Percentiles rank a stretch among this genome's conserved stretches.
phyloP scores from a whole-genome alignment of 2,329 filamentous ascomycete genomes.

The Orbilia ellipsospora region DNA sequence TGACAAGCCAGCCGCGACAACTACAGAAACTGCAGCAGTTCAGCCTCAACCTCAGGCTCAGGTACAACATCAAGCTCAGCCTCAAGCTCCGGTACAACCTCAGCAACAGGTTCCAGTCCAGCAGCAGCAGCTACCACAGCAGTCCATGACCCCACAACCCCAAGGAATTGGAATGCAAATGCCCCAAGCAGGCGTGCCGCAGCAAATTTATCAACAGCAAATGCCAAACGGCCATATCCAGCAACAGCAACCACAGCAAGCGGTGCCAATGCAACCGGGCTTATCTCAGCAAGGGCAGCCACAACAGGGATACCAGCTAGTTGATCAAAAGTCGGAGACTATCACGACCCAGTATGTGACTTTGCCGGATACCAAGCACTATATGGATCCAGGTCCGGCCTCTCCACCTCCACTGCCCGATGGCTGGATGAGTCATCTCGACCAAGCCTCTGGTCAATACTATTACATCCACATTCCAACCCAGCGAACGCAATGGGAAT shows the following conservation, averaged over 20 bases:
- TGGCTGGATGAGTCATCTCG: conserved; percentile 97
- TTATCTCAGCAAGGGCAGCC: conserved; percentile 66
- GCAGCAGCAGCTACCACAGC: conserved; percentile 33
- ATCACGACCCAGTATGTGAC: conserved; percentile 61
- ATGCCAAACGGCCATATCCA: conserved; percentile 61
- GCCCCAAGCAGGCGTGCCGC: conserved; percentile 57
- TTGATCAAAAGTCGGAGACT: conserved; percentile 62
- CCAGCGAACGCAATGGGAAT: conserved; percentile 98
- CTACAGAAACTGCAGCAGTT: conserved; percentile 33
- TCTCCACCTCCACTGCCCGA: conserved; percentile 94
- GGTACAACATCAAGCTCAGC: conserved; percentile 17
- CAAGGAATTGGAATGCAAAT: conserved; percentile 30
- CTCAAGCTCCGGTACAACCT: conserved; percentile 12
- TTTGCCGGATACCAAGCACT: conserved; percentile 64
- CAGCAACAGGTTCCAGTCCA: conserved; percentile 27
- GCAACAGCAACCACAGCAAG: conserved; percentile 54
- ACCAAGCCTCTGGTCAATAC: conserved; percentile 95
- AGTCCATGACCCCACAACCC: conserved; percentile 52
- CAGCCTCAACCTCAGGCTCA: conserved; percentile 50
- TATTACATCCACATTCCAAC: conserved; percentile 98
- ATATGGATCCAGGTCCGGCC: conserved; percentile 71
- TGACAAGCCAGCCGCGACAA: conserved; percentile 26
- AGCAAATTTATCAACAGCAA: conserved; percentile 55
- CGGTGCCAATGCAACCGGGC: conserved; percentile 66
- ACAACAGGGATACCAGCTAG: conserved; percentile 64